phyloP scores from a whole-genome alignment of 2,329 filamentous ascomycete genomes.

The Claviceps purpurea region DNA sequence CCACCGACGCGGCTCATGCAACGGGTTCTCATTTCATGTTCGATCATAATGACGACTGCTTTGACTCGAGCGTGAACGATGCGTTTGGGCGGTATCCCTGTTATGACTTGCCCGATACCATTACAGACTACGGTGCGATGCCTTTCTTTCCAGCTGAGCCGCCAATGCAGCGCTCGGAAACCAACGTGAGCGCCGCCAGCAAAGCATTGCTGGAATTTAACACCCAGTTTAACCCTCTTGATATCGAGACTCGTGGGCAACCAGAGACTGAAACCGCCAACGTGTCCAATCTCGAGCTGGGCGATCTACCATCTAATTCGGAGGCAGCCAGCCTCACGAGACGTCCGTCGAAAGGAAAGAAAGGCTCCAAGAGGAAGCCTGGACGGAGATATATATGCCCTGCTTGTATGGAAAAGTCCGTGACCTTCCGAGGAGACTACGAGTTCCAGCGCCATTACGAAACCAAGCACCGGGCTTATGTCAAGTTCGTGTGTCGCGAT shows the following conservation, averaged over 20 bases:
- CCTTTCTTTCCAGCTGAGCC: background rate
- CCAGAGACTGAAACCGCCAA: slow-evolving; percentile 27
- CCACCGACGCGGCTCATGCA: no score
- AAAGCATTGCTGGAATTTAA: slow-evolving; percentile 30
- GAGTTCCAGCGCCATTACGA: slow-evolving; percentile 59
- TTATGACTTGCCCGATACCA: slow-evolving; percentile 18
- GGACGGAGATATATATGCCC: slow-evolving; percentile 59
- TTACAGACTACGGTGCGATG: background rate
- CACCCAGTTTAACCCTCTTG: slow-evolving; percentile 32
- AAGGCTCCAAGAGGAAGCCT: slow-evolving; percentile 29
- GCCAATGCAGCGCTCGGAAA: slow-evolving; percentile 36
- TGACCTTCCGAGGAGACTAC: slow-evolving; percentile 77
- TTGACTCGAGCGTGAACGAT: no score
- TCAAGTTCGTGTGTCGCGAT: slow-evolving; percentile 45
- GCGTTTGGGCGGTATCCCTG: background rate
- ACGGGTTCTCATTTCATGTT: no score
- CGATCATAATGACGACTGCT: no score
- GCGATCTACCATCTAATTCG: slow-evolving; percentile 5
- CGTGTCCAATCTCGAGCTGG: slow-evolving; percentile 32
- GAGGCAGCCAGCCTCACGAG: slow-evolving; percentile 7
- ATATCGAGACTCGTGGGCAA: slow-evolving; percentile 29
- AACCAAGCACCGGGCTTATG: slow-evolving; percentile 45
- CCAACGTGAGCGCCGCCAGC: slow-evolving; percentile 28
- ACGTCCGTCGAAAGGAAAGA: slow-evolving; percentile 28
- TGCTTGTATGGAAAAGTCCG: slow-evolving; percentile 56